Base-by-base conservation (phyloP, 1,284 basidiomycete genomes). In the Phellinidium pouzarii region DNA sequence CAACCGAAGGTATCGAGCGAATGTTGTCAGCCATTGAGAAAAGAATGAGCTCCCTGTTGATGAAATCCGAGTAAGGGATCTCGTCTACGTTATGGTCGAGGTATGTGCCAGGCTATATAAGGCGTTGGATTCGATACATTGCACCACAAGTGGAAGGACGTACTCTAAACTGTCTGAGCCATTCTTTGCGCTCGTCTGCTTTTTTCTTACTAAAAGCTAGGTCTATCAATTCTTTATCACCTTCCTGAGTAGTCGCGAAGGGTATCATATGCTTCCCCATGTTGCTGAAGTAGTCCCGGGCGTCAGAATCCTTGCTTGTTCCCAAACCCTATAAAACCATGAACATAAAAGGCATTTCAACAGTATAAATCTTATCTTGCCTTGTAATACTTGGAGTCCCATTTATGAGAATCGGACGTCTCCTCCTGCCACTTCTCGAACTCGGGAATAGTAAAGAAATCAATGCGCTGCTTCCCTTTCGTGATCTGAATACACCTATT, bases 191-290 rank as follows among this genome's bases (percentile, higher is more conserved):
- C 19, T 99, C 94, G 60, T 99, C 96, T 0, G 94, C 92, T 68
- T 96, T 98, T 77, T 98, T 99, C 81, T 99, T 99, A 76, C 92
- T 98, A 77, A 99, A 99, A 0, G 96, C 96, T 58, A 99, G 84
- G 52, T 99, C 95, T 58, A 99, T 96, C 36, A 99, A 77, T 3
- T 86, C 84, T 50, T 82, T 83, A 62, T 99, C 96, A 2, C 87
- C 93, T 0, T 86, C 79, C 62, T 88, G 79, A 8, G 84, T 87
- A 1, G 84, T 74, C 1, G 89, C 80, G 70, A 99, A 99, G 0
- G 91, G 86, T 51, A 99, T 88, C 78, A 95, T 88, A 67, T 99
- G 96, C 65, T 88, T 94, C 64, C 79, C 78, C 80, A 99, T 92
- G 61, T 90, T 80, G 58, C 85, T 77, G 68, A 99, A 99, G 71